Evolutionary conservation across 1,139 yeast species (phyloP).

Genomic region (Pichia sp.): DNA sequence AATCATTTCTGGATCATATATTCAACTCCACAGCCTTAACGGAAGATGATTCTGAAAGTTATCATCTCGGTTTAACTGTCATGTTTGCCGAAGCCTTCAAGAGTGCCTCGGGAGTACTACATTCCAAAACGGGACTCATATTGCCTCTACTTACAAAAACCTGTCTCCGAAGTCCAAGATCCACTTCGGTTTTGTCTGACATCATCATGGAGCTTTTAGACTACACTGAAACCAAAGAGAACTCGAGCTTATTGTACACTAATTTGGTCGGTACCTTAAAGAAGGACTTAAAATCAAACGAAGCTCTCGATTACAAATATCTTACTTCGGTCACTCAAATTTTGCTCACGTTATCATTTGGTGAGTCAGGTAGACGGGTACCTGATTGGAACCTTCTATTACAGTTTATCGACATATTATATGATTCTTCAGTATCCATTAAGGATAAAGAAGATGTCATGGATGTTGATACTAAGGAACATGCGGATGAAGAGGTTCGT

Average conservation of each 20-base stretch:
- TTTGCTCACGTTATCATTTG: constrained; percentile 47
- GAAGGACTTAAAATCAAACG: constrained; percentile 2
- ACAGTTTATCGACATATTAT: constrained; percentile 18
- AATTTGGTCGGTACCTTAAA: constrained; percentile 25
- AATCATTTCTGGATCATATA: constrained; percentile 45
- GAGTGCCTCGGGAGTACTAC: constrained; percentile 67
- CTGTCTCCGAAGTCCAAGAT: constrained; percentile 29
- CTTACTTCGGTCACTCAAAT: constrained; percentile 29
- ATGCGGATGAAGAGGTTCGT: constrained; percentile 14
- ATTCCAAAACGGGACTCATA: constrained; percentile 60
- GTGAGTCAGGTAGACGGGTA: constrained; percentile 66
- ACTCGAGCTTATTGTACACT: constrained; percentile 43
- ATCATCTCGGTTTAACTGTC: constrained; percentile 50
- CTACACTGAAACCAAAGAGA: constrained; percentile 51
- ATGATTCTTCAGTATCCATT: constrained; percentile 10
- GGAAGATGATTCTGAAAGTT: constrained; percentile 33
- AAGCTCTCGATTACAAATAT: constrained; percentile 9
- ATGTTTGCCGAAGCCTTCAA: constrained; percentile 73
- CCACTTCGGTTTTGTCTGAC: constrained; percentile 52
- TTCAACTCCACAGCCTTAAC: constrained; percentile 31
- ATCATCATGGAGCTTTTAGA: constrained; percentile 55
- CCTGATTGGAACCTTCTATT: constrained; percentile 39
- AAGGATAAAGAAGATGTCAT: constrained; percentile 1
- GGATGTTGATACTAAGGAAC: constrained; percentile 3
- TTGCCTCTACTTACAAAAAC: constrained; percentile 42